phyloP scores from a whole-genome alignment of 2,329 filamentous ascomycete species.

The Talaromyces sp. region DNA sequence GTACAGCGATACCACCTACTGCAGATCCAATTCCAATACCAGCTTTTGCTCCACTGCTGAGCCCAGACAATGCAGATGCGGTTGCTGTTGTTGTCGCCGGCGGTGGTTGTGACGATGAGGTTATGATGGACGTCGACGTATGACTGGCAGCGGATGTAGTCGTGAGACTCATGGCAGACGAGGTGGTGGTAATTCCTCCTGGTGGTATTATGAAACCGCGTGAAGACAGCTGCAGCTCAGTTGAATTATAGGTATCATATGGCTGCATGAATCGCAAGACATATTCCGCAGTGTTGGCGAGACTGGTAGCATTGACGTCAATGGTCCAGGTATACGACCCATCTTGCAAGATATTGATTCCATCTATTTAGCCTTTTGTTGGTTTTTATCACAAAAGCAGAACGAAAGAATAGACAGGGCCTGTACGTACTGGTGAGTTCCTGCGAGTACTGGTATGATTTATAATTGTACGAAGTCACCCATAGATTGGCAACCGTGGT shows the following conservation, averaged over 20 bases:
- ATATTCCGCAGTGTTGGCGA: conserved; percentile 8
- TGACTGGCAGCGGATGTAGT: background rate
- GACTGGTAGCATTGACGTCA: conserved; percentile 3
- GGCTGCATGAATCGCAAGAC: conserved; percentile 4
- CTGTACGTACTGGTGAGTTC: background rate
- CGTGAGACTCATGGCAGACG: background rate
- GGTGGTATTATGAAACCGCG: background rate
- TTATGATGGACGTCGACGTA: background rate
- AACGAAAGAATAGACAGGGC: background rate
- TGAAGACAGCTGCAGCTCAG: background rate
- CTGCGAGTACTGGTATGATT: conserved; percentile 4
- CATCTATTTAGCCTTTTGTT: background rate
- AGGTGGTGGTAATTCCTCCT: background rate
- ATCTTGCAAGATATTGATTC: background rate
- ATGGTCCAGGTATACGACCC: conserved; percentile 6
- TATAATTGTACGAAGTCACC: conserved; percentile 8
- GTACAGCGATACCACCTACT: background rate
- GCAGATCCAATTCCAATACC: background rate
- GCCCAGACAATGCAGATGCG: background rate
- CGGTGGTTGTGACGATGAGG: background rate
- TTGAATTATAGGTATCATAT: conserved; percentile 2
- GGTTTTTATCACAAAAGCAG: background rate
- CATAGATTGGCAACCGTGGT: conserved; percentile 4
- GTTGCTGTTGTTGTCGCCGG: background rate
- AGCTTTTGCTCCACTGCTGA: background rate